phyloP scores from a whole-genome alignment of 2,329 filamentous ascomycete genomes.

The Chrysoporthe puriensis region DNA sequence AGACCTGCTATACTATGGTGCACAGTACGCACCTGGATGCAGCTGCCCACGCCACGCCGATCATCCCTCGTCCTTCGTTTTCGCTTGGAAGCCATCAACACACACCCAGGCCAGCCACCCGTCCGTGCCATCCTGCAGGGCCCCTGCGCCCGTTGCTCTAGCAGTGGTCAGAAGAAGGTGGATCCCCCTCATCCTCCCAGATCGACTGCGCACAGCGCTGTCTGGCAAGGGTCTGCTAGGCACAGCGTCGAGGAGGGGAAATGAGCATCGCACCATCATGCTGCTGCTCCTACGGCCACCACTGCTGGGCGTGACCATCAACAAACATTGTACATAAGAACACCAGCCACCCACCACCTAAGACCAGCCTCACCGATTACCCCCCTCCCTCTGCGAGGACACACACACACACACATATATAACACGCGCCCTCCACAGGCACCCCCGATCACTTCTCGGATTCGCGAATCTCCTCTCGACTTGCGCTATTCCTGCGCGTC shows the following conservation, averaged over 20 bases:
- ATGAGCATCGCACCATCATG: slow-evolving; percentile 27
- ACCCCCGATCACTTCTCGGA: not conserved
- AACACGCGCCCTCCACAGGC: not conserved
- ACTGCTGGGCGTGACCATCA: not conserved
- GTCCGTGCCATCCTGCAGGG: not conserved
- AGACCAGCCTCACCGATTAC: not conserved
- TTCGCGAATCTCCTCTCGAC: slow-evolving; percentile 10
- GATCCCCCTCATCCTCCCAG: slow-evolving; percentile 14
- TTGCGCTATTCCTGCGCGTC: slow-evolving; percentile 25
- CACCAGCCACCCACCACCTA: not conserved
- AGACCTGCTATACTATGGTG: not conserved
- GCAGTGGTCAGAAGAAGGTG: slow-evolving; percentile 17
- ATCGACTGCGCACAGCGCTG: slow-evolving; percentile 12
- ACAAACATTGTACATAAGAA: slow-evolving; percentile 15
- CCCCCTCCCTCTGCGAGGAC: not conserved
- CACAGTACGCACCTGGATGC: not conserved
- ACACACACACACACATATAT: no score
- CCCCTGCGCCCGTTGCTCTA: slow-evolving; percentile 23
- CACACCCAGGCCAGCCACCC: not conserved
- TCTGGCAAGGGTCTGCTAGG: slow-evolving; percentile 6
- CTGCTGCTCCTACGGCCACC: not conserved
- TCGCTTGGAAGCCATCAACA: slow-evolving; percentile 3
- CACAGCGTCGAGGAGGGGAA: slow-evolving; percentile 19
- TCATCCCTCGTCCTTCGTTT: not conserved
- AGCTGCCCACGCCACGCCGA: slow-evolving; percentile 7